Evolutionary conservation across 768 basidiomycete species (phyloP), one percentile per base, ranked within the genome.

Genomic region (Collybia nuda): DNA sequence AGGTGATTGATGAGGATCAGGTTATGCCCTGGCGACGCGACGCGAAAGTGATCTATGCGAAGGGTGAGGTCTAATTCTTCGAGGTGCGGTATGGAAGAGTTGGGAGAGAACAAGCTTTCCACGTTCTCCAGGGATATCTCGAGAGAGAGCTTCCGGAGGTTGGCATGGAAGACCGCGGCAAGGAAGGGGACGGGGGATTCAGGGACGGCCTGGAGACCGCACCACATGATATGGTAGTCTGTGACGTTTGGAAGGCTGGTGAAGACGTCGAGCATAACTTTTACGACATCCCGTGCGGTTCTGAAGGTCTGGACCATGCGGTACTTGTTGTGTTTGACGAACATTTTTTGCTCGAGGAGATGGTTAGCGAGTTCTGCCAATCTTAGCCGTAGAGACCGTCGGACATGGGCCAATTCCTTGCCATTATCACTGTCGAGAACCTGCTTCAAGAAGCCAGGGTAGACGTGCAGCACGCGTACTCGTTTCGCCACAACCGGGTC

Each of bases 221-320:
- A 70, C 78, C 77, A 80, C 35, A 73, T 73, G 51, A 80, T 73
- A 51, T 78, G 74, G 58, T 77, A 78, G 55, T 78, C 74, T 12
- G 70, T 73, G 9, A 80, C 64, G 47, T 76, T 73, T 17, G 74
- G 74, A 6, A 80, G 66, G 1, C 69, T 66, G 15, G 67, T 65
- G 17, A 80, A 68, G 17, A 77, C 72, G 21, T 78, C 69, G 11
- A 73, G 60, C 63, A 79, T 65, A 12, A 69, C 59, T 39, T 66
- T 64, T 6, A 74, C 67, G 18, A 78, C 57, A 42, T 78, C 74
- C 32, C 71, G 67, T 2, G 68, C 61, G 8, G 66, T 67, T 43
- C 60, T 65, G 23, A 69, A 63, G 6, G 65, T 59, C 21, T 60
- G 63, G 5, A 64, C 54, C 22, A 64, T 51, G 29, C 65, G 63